Percentiles rank a stretch among this genome's conserved stretches.
Conservation (phyloP, 2,329 filamentous ascomycete species). For the Thelonectria discophora region DNA sequence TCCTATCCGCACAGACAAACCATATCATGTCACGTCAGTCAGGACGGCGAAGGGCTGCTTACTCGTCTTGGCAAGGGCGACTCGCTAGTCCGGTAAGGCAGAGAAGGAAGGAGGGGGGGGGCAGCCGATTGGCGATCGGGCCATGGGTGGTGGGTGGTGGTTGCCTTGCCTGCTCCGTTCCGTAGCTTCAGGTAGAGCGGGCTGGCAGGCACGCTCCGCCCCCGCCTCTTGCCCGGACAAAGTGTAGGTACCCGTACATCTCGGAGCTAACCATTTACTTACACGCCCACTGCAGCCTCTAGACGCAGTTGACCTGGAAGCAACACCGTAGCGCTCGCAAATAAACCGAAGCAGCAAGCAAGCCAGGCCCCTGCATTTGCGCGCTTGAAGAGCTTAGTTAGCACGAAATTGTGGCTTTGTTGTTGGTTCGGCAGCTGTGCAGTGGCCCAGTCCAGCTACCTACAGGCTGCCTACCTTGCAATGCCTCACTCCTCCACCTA, state of each 20-base stretch:
- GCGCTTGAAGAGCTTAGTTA: neutral
- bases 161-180: conserved; percentile 1
- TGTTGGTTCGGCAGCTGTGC: neutral
- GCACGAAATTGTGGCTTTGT: neutral
- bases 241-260: too few species aligned
- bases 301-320: too few species aligned
- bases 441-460: too few species aligned
- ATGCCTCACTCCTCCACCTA: neutral
- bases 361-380: conserved; percentile 8
- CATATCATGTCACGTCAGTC: neutral
- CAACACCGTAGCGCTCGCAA: neutral
- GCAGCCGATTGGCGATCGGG: conserved; percentile 1
- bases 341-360: neutral
- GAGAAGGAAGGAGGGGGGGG: neutral
- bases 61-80: neutral
- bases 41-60: neutral
- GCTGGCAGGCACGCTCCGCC: neutral
- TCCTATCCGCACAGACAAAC: neutral
- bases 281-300: neutral
- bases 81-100: neutral
- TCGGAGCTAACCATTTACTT: neutral
- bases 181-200: neutral
- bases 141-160: neutral
- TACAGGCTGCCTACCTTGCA: conserved; percentile 6
- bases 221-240: neutral